Evolutionary conservation across 805 yeast genomes (phyloP), one percentile per base, ranked within the genome.

Genomic region (Priceomyces melissophilus): DNA sequence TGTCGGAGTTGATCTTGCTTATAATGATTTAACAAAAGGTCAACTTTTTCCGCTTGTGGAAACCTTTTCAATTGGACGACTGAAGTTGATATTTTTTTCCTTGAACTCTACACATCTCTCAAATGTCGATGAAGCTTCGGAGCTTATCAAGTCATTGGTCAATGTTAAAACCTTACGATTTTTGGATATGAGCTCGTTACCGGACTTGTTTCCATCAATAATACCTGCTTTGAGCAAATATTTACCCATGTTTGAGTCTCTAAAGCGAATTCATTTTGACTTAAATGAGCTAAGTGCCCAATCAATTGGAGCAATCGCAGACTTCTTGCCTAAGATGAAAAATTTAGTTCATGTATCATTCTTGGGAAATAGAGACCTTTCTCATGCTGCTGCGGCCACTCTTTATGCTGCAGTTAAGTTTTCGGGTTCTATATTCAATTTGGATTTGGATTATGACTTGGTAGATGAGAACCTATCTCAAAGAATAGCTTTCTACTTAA

Each of bases 1-100:
- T 54, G 61, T 68, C 33, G 83, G 83, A 1, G 67, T 78, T 13
- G 83, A 78, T 55, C 61, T 78, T 34, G 82, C 78, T 1, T 75
- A 71, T 50, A 78, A 78, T 52, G 78, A 76, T 51, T 55, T 78
- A 40, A 67, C 73, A 27, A 49, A 63, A 3, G 77, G 76, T 2
- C 73, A 71, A 49, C 55, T 78, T 38, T 39, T 44, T n/a, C 78
- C 78, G 1, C 67, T 77, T 40, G 73, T 69, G 15, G 56, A 68
- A 3, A 67, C 65, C 1, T 71, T 78, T 45, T 57, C 52, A 9
- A 50, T 52, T 20, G 62, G 61, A 4, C 55, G 55, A 13, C 47
- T 58, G 40, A 68, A 72, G 31, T 54, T 78, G 41, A 60, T 69
- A 5, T 78, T 78, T 49, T 76, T 77, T 43, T 77, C 82, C 0